A percentile compares a stretch with the other conserved stretches of the same genome.
phyloP scores from a whole-genome alignment of 75 land plant genomes.

The Azolla pinnata region DNA sequence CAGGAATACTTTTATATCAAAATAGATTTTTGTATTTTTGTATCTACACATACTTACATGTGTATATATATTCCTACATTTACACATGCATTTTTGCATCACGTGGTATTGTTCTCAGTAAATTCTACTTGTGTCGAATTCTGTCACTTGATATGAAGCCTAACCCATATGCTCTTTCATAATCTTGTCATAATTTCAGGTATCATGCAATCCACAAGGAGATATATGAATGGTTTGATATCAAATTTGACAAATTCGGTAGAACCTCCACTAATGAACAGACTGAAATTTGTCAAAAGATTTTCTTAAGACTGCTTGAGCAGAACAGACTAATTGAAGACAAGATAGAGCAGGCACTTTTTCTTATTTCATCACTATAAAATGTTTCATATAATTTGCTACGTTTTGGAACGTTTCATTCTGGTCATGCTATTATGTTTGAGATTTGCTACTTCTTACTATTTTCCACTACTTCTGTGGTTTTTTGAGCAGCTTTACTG shows the following conservation, averaged over 20 bases:
- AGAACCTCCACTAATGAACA: conserved; percentile 86
- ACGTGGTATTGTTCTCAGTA: no score
- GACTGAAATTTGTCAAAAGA: conserved; percentile 86
- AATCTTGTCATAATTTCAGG: no score
- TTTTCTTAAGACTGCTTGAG: conserved; percentile 67
- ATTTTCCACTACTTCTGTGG: no score
- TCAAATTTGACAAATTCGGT: conserved; percentile 87
- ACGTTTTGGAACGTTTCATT: no score
- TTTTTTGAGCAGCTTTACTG: conserved; percentile 95
- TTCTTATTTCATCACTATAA: no score
- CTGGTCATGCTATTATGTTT: no score
- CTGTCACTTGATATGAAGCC: no score
- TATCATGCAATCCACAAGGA: conserved; percentile 92
- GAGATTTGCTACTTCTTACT: no score
- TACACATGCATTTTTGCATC: not conserved
- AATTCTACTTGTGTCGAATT: no score
- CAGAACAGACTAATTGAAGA: conserved; percentile 73
- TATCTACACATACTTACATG: not conserved
- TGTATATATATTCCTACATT: not conserved
- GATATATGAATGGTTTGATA: conserved; percentile 91
- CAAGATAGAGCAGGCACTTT: conserved; percentile 79
- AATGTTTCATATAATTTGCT: no score
- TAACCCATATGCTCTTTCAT: no score
- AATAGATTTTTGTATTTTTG: not conserved
- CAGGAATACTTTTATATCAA: not conserved